These are phyloP conservation scores for Coemansia sp. DNA, from an alignment of 192 early-diverging fungal genomes.

Conservation along the genomic window DNA sequence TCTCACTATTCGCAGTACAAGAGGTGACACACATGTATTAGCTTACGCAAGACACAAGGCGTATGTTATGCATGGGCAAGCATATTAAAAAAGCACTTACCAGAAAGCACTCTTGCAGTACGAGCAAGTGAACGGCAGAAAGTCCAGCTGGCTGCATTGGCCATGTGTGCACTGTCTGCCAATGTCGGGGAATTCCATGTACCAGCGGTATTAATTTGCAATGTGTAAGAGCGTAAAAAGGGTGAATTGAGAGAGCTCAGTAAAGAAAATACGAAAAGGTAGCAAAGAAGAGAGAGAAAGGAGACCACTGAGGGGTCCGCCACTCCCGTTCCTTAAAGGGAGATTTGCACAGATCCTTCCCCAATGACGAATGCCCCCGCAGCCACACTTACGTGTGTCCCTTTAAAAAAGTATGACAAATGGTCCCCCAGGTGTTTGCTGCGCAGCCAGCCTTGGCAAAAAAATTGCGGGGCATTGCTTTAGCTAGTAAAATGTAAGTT, in stretches of 20 bases:
- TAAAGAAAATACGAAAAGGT: background rate
- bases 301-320: conserved; percentile 2
- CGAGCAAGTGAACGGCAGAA: conserved; percentile 57
- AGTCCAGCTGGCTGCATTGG: conserved; percentile 65
- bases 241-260: background rate
- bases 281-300: conserved; percentile 5
- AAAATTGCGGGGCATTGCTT: background rate
- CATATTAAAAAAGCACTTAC: conserved; percentile 36
- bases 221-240: background rate
- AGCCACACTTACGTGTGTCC: conserved; percentile 7
- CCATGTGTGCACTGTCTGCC: conserved; percentile 70
- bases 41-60: background rate
- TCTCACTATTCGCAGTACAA: conserved; percentile 56
- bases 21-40: background rate
- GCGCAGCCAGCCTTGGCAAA: background rate
- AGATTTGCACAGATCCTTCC: background rate
- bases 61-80: background rate
- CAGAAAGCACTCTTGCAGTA: conserved; percentile 57
- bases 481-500: background rate
- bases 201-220: background rate
- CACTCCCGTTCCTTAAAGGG: background rate
- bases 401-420: background rate
- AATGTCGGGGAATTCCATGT: conserved; percentile 74
- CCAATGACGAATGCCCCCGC: background rate
- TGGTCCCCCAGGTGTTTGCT: background rate